Conservation (phyloP, 441 rosid species). For the Corymbia citriodora region DNA sequence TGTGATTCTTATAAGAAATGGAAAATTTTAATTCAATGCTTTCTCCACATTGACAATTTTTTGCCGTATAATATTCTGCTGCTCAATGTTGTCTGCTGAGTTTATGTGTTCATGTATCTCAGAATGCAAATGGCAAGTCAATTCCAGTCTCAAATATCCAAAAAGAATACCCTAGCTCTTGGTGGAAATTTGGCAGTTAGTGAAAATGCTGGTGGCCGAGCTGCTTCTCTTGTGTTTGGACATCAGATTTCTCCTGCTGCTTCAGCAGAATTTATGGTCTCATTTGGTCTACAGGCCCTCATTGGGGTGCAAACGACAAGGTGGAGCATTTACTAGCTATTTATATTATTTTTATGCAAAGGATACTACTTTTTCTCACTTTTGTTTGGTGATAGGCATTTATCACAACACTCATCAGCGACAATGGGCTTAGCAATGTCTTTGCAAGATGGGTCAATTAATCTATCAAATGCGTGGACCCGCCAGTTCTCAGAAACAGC, state of each 20-base stretch:
- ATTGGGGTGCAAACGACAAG: slow-evolving; percentile 75
- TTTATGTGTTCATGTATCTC: slow-evolving; percentile 13
- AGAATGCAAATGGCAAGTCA: slow-evolving; percentile 92
- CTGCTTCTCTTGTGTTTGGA: slow-evolving; percentile 58
- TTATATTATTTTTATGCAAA: neutral
- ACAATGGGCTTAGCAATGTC: slow-evolving; percentile 73
- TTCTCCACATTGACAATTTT: neutral
- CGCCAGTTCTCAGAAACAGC: slow-evolving; percentile 88
- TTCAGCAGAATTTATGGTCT: slow-evolving; percentile 70
- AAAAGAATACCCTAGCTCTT: slow-evolving; percentile 52
- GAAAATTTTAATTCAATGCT: neutral
- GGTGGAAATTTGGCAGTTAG: slow-evolving; percentile 77
- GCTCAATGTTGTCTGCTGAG: neutral
- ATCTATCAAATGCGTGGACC: slow-evolving; percentile 89
- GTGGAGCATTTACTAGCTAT: slow-evolving; percentile 27
- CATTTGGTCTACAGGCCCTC: slow-evolving; percentile 73
- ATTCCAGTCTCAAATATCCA: slow-evolving; percentile 75
- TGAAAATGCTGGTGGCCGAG: slow-evolving; percentile 65
- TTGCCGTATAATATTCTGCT: neutral
- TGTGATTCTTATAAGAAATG: neutral
- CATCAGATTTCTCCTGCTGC: slow-evolving; percentile 74
- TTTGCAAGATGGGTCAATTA: slow-evolving; percentile 75
- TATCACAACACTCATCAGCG: slow-evolving; percentile 81
- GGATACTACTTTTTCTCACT: slow-evolving; percentile 1
- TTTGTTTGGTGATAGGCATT: slow-evolving; percentile 40